Evolutionary conservation across 257 asterid species (phyloP).

Genomic region (Solanum etuberosum): DNA sequence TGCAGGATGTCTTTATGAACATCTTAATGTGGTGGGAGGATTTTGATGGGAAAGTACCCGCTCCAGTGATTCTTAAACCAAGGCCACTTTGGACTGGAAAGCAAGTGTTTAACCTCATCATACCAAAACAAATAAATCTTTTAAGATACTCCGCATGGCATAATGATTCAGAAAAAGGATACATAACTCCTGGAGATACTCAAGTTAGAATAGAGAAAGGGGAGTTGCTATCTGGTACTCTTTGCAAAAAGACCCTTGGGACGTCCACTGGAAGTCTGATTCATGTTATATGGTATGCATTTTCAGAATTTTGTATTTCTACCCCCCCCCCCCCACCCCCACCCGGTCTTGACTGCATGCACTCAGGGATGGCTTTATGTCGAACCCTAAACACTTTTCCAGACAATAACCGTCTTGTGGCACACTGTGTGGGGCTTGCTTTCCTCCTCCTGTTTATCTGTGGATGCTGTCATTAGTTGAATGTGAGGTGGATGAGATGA

Average conservation of each 20-base stretch:
- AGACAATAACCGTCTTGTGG: background rate
- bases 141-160: constrained; percentile 92
- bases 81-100: constrained; percentile 99
- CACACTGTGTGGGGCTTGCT: background rate
- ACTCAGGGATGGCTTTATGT: background rate
- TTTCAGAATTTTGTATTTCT: background rate
- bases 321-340: too few species aligned
- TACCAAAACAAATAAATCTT: constrained; percentile 90
- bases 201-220: constrained; percentile 94
- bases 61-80: constrained; percentile 93
- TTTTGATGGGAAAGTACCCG: constrained; percentile 98
- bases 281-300: constrained; percentile 84
- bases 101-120: constrained; percentile 88
- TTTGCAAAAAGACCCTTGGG: constrained; percentile 97
- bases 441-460: background rate
- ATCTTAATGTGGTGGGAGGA: constrained; percentile 99
- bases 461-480: background rate
- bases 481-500: background rate
- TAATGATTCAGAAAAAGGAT: constrained; percentile 72
- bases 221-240: constrained; percentile 88
- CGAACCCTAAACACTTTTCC: background rate
- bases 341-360: background rate
- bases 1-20: constrained; percentile 97
- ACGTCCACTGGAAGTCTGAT: constrained; percentile 94
- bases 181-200: constrained; percentile 95